These are phyloP conservation scores for Pseudogymnoascus sp. DNA, from an alignment of 2,329 filamentous ascomycete genomes.

Conservation along the genomic window DNA sequence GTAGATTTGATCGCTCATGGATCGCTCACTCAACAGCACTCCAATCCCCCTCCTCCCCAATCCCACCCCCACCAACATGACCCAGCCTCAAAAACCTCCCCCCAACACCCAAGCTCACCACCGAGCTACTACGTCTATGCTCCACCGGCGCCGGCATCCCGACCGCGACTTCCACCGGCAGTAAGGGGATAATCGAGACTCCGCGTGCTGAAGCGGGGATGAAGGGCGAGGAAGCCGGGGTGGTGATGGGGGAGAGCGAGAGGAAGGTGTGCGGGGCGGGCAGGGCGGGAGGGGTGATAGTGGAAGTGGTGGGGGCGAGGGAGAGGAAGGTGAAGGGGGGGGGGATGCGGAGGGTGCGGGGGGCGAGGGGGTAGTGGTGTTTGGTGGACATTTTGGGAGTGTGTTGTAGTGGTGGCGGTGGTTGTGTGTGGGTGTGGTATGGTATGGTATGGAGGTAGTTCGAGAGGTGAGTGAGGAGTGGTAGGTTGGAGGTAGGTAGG, in stretches of 20 bases:
- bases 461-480: too few relatives aligned
- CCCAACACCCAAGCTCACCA: neutral
- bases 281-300: neutral
- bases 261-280: neutral
- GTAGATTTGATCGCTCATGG: neutral
- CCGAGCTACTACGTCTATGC: neutral
- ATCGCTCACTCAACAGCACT: neutral
- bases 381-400: neutral
- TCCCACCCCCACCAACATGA: neutral
- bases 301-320: neutral
- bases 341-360: neutral
- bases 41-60: neutral
- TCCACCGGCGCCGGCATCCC: neutral
- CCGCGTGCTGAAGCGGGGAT: neutral
- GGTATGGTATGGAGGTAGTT: neutral
- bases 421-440: neutral
- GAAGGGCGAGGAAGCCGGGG: neutral
- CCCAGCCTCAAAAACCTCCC: neutral
- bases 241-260: neutral
- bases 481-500: neutral
- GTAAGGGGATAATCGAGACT: neutral
- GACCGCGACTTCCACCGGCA: neutral
- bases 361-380: neutral
- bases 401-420: neutral
- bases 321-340: neutral